These are phyloP conservation scores for Rhytidhysteron rufulum DNA, from an alignment of 2,329 filamentous ascomycete species.

Conservation along the genomic window DNA sequence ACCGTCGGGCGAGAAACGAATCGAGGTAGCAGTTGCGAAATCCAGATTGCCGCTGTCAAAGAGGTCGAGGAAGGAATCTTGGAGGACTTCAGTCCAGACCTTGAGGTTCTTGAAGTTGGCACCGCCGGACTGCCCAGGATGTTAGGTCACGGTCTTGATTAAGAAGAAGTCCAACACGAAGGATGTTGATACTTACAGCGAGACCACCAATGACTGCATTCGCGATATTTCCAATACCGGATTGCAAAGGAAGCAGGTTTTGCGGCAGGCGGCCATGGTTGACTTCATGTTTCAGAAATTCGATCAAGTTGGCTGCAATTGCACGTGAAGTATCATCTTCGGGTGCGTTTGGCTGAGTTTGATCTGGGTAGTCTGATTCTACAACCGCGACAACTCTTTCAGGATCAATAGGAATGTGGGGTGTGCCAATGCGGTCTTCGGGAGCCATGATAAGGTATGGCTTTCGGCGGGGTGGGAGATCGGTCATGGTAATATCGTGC, in stretches of 20 bases:
- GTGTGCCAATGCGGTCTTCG: slow-evolving; percentile 80
- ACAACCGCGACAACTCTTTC: slow-evolving; percentile 81
- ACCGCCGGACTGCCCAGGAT: slow-evolving; percentile 45
- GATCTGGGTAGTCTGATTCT: slow-evolving; percentile 79
- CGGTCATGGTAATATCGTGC: slow-evolving; percentile 88
- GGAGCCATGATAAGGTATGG: slow-evolving; percentile 82
- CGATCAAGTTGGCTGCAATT: slow-evolving; percentile 77
- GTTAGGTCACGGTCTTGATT: neutral
- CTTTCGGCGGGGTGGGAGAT: slow-evolving; percentile 74
- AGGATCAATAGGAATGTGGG: slow-evolving; percentile 77
- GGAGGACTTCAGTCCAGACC: slow-evolving; percentile 91
- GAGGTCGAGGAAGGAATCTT: slow-evolving; percentile 89
- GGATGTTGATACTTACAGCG: slow-evolving; percentile 36
- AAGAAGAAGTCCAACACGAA: neutral
- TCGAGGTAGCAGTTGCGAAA: slow-evolving; percentile 85
- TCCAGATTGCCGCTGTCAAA: slow-evolving; percentile 85
- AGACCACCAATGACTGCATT: slow-evolving; percentile 87
- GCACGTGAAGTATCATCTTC: slow-evolving; percentile 68
- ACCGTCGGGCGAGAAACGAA: slow-evolving; percentile 85
- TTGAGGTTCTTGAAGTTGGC: slow-evolving; percentile 84
- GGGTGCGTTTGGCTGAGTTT: slow-evolving; percentile 69
- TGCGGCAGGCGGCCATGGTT: slow-evolving; percentile 69
- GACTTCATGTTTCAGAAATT: slow-evolving; percentile 84
- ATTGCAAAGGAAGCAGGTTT: slow-evolving; percentile 77
- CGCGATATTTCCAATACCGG: slow-evolving; percentile 88